Evolutionary conservation across 306 rosid species (phyloP).

Genomic region (Cucurbita moschata): DNA sequence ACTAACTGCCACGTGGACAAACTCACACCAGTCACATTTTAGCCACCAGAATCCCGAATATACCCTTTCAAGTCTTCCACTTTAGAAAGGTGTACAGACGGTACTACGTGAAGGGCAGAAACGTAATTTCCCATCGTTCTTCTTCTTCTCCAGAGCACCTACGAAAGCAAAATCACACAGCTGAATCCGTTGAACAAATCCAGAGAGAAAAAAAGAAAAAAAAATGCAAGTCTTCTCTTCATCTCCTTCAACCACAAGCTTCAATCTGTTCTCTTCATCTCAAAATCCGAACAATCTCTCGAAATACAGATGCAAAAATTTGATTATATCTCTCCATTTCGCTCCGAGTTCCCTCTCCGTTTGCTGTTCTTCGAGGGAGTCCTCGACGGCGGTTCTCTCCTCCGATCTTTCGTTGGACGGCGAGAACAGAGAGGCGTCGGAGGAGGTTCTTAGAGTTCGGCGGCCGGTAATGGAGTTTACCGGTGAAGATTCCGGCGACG

Average conservation of each 20-base stretch:
- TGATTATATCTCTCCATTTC: conserved; percentile 30
- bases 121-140: not conserved
- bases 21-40: not conserved
- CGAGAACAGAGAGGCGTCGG: conserved; percentile 2
- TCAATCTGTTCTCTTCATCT: conserved; percentile 41
- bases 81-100: not conserved
- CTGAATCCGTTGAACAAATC: conserved; percentile 23
- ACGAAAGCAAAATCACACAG: conserved; percentile 14
- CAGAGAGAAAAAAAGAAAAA: conserved; percentile 17
- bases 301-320: conserved; percentile 32
- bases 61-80: not conserved
- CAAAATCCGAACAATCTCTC: conserved; percentile 26
- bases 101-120: not conserved
- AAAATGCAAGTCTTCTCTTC: conserved; percentile 37
- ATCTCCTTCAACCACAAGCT: conserved; percentile 31
- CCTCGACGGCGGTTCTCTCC: conserved; percentile 25
- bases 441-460: conserved; percentile 41
- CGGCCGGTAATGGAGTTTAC: conserved; percentile 58
- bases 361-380: conserved; percentile 39
- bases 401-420: conserved; percentile 3
- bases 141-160: conserved; percentile 1
- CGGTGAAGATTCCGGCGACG: conserved; percentile 18
- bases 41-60: not conserved
- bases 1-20: not conserved
- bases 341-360: conserved; percentile 15